phyloP scores from a whole-genome alignment of 1,284 basidiomycete genomes.

The Wallemia hederae region DNA sequence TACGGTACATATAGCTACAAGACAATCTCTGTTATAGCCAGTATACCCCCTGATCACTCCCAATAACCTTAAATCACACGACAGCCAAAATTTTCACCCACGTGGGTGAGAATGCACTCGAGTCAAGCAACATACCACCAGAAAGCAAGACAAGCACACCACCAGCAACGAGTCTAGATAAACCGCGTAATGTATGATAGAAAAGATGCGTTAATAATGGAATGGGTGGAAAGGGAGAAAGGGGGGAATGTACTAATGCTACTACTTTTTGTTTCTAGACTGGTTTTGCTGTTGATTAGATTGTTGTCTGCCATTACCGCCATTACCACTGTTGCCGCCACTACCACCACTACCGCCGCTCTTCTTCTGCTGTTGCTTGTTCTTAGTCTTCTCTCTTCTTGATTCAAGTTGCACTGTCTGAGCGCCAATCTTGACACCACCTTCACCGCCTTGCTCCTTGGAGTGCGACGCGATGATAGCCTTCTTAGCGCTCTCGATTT shows the following conservation, averaged over 20 bases:
- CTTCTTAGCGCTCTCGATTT: conserved; percentile 46
- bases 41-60: no score
- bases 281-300: background rate
- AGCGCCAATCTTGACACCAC: conserved; percentile 45
- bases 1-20: no score
- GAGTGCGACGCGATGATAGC: conserved; percentile 50
- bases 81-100: background rate
- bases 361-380: conserved; percentile 4
- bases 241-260: background rate
- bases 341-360: conserved; percentile 3
- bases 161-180: background rate
- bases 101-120: background rate
- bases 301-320: no score
- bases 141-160: background rate
- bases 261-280: background rate
- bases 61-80: no score
- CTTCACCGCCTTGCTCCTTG: conserved; percentile 42
- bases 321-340: conserved; percentile 3
- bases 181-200: background rate
- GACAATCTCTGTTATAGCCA: no score
- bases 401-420: conserved; percentile 10
- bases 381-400: conserved; percentile 4
- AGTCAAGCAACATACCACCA: background rate
- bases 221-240: background rate
- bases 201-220: background rate